Evolutionary conservation across 352 stramenopile species (phyloP).

Genomic region (Phytophthora sp.): DNA sequence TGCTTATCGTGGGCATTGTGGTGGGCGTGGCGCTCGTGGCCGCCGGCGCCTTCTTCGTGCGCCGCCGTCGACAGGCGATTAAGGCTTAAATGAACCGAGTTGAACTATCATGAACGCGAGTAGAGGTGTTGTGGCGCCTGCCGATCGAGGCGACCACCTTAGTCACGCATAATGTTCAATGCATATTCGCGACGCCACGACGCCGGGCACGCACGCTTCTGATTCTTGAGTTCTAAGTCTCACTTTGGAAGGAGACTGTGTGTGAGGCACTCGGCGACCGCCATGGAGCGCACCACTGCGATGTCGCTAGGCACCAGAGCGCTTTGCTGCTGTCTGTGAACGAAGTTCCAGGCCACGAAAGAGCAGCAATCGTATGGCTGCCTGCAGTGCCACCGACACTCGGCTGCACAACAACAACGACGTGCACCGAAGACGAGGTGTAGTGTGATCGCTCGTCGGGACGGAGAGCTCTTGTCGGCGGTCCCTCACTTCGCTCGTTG

Average conservation of each 20-base stretch:
- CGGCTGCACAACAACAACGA: neutral
- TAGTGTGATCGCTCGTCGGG: too few species aligned
- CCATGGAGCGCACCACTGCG: too few species aligned
- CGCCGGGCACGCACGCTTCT: neutral
- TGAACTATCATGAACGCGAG: conserved; percentile 16
- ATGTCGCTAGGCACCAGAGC: too few species aligned
- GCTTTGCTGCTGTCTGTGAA: too few species aligned
- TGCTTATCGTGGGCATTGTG: conserved; percentile 59
- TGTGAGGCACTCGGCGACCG: too few species aligned
- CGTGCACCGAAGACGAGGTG: neutral
- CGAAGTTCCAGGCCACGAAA: too few species aligned
- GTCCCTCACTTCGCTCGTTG: neutral
- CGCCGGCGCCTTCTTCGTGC: conserved; percentile 44
- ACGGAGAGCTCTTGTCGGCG: neutral
- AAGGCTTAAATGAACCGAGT: conserved; percentile 30
- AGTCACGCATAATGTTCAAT: conserved; percentile 3
- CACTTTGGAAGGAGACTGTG: too few species aligned
- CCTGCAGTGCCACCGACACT: too few species aligned
- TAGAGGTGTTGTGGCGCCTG: conserved; percentile 7
- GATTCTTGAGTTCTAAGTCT: too few species aligned
- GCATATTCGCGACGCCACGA: conserved; percentile 11
- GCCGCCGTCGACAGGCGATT: conserved; percentile 36
- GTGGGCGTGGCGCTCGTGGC: conserved; percentile 38
- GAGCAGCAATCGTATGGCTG: too few species aligned
- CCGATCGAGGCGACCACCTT: neutral